Evolutionary conservation across 768 basidiomycete genomes (phyloP).

Genomic region (Pleurotus salmoneostramineus): DNA sequence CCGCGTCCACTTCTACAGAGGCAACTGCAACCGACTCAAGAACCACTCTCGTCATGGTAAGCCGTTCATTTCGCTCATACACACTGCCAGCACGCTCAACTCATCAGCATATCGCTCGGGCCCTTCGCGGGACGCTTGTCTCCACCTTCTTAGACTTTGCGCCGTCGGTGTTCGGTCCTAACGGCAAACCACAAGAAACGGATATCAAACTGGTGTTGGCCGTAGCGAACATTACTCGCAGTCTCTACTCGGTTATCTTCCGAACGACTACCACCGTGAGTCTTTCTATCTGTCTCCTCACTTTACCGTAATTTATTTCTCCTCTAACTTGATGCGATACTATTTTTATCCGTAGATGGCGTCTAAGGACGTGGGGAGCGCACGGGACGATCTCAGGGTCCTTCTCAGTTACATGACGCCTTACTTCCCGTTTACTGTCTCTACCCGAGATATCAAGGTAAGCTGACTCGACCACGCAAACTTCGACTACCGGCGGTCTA

Average conservation of each 20-base stretch:
- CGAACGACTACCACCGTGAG: constrained; percentile 36
- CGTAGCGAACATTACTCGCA: constrained; percentile 52
- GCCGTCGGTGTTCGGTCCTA: constrained; percentile 75
- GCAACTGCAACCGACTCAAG: neutral
- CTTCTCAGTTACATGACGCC: constrained; percentile 72
- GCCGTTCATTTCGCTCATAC: neutral
- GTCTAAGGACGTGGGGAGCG: constrained; percentile 14
- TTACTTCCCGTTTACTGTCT: constrained; percentile 76
- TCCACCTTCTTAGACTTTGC: constrained; percentile 87
- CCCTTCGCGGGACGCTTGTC: constrained; percentile 75
- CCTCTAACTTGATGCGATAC: neutral
- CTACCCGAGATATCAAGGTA: constrained; percentile 59
- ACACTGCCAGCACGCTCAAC: constrained; percentile 7
- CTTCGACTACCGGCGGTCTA: neutral
- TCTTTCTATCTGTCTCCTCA: too few relatives aligned
- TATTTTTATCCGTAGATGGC: neutral
- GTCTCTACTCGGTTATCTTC: constrained; percentile 56
- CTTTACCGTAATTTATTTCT: too few relatives aligned
- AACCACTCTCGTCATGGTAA: neutral
- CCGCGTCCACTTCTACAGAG: neutral
- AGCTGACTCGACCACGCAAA: neutral
- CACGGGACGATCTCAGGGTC: constrained; percentile 45
- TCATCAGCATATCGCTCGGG: constrained; percentile 62
- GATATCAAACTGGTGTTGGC: constrained; percentile 59
- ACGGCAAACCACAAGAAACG: constrained; percentile 49